Evolutionary conservation across 768 basidiomycete genomes (phyloP).

Genomic region (Crepidotus variabilis): DNA sequence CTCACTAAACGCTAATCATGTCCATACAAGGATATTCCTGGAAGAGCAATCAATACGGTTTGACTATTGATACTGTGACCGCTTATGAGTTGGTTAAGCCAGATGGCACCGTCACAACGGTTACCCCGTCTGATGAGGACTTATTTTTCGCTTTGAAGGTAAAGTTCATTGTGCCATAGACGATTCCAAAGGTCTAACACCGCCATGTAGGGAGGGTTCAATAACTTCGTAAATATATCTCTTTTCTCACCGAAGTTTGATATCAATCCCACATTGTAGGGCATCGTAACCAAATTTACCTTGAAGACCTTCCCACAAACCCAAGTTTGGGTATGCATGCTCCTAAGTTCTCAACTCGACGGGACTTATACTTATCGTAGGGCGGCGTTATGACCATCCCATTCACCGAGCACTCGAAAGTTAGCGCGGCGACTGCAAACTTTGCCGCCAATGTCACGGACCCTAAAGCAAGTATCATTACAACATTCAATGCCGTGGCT

Average conservation of each 20-base stretch:
- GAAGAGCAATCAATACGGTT: slow-evolving; percentile 56
- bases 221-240: background rate
- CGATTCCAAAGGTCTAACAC: background rate
- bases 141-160: slow-evolving; percentile 43
- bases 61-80: slow-evolving; percentile 54
- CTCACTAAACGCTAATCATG: slow-evolving; percentile 26
- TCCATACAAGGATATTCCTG: slow-evolving; percentile 52
- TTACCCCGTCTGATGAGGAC: slow-evolving; percentile 30
- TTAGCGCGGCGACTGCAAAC: slow-evolving; percentile 33
- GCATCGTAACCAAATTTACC: slow-evolving; percentile 46
- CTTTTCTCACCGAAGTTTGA: background rate
- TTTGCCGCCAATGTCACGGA: slow-evolving; percentile 41
- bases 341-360: background rate
- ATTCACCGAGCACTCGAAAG: slow-evolving; percentile 15
- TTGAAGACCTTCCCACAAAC: slow-evolving; percentile 40
- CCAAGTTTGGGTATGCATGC: slow-evolving; percentile 16
- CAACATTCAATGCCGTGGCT: slow-evolving; percentile 36
- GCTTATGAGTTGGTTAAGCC: slow-evolving; percentile 57
- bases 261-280: slow-evolving; percentile 16
- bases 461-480: slow-evolving; percentile 48
- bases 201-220: background rate
- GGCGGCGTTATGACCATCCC: slow-evolving; percentile 43
- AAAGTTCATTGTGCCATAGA: background rate
- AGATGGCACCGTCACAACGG: slow-evolving; percentile 37
- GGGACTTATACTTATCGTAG: slow-evolving; percentile 20